phyloP scores from a whole-genome alignment of 495 filamentous ascomycete species.

The Aspergillus campestris region DNA sequence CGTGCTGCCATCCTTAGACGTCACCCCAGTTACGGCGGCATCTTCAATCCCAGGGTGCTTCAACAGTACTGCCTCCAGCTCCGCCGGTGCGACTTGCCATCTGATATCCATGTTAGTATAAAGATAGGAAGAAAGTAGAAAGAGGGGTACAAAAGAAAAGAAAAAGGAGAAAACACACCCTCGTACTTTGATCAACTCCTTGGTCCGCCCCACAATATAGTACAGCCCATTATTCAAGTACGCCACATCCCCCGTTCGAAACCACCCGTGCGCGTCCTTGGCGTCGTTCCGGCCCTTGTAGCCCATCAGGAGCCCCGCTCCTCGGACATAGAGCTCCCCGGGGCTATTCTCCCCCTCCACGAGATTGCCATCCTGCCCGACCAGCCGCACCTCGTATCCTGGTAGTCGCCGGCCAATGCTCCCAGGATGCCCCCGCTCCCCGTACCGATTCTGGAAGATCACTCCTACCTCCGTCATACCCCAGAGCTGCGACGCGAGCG shows the following conservation, averaged over 20 bases:
- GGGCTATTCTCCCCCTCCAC: constrained; percentile 38
- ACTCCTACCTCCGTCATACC: constrained; percentile 45
- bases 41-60: constrained; percentile 60
- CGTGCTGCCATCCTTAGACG: constrained; percentile 40
- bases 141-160: constrained; percentile 2
- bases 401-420: constrained; percentile 66
- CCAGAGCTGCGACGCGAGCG: constrained; percentile 15
- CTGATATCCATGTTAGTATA: constrained; percentile 9
- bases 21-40: constrained; percentile 71
- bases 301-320: constrained; percentile 23
- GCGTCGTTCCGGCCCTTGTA: constrained; percentile 35
- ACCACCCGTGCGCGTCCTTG: constrained; percentile 55
- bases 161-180: constrained; percentile 21
- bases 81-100: constrained; percentile 77
- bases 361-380: constrained; percentile 43
- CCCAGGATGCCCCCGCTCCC: constrained; percentile 24
- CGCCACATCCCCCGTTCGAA: constrained; percentile 69
- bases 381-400: constrained; percentile 50
- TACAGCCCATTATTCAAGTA: constrained; percentile 51
- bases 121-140: constrained; percentile 1
- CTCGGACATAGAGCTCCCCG: constrained; percentile 48
- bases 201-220: constrained; percentile 71
- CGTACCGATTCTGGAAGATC: constrained; percentile 43
- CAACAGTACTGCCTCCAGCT: constrained; percentile 72
- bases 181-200: constrained; percentile 66